Percentiles rank a stretch among this genome's conserved stretches.
phyloP scores from a whole-genome alignment of 345 rosid species.

The Erysimum cheiranthoides region DNA sequence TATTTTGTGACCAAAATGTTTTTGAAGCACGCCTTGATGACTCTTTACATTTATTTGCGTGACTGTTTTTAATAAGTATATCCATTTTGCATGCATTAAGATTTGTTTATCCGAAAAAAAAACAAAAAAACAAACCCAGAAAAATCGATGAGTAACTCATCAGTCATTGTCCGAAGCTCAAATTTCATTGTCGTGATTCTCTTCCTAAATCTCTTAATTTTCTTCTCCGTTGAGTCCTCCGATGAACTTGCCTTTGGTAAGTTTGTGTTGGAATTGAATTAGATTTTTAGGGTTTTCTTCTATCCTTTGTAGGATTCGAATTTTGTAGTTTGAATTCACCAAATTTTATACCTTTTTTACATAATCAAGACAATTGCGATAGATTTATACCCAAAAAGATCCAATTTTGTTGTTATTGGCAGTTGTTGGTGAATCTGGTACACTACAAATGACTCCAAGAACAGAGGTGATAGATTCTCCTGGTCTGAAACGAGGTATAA shows the following conservation, averaged over 20 bases:
- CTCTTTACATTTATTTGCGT: too few relatives aligned
- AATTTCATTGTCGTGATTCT: slow-evolving; percentile 33
- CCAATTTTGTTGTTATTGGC: slow-evolving; percentile 17
- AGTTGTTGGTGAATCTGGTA: slow-evolving; percentile 59
- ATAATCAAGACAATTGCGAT: not conserved
- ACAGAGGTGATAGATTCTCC: slow-evolving; percentile 62
- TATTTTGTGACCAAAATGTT: too few relatives aligned
- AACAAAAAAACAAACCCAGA: not conserved
- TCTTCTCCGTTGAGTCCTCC: slow-evolving; percentile 38
- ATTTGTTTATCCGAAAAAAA: not conserved
- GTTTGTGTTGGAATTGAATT: not conserved
- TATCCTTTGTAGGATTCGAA: not conserved
- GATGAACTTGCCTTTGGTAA: slow-evolving; percentile 52
- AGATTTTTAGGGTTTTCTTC: slow-evolving; percentile 48
- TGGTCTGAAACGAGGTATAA: slow-evolving; percentile 55
- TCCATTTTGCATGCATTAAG: too few relatives aligned
- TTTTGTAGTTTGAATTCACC: not conserved
- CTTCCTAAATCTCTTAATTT: slow-evolving; percentile 37
- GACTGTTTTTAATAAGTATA: too few relatives aligned
- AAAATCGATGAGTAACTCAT: slow-evolving; percentile 45
- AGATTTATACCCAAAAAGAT: not conserved
- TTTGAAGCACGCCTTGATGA: too few relatives aligned
- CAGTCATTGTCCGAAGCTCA: slow-evolving; percentile 45
- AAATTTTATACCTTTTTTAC: not conserved
- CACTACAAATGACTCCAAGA: slow-evolving; percentile 55